Conservation (phyloP, 345 rosid genomes). For the Physaria fendleri region DNA sequence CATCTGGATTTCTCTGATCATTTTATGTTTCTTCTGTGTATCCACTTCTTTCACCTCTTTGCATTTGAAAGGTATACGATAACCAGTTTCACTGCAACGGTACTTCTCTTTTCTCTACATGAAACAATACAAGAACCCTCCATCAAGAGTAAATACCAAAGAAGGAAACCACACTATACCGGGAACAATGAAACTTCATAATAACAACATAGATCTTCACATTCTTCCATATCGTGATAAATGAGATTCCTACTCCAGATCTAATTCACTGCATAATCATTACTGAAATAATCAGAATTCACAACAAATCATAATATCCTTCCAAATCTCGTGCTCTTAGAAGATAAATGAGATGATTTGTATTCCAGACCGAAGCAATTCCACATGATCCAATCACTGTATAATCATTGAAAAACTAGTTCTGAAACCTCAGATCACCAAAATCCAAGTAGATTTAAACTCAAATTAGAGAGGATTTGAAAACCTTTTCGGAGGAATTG, state of each 20-base stretch:
- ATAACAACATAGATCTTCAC: neutral
- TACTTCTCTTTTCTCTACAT: slow-evolving; percentile 57
- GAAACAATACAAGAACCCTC: neutral
- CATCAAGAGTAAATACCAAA: too few relatives aligned
- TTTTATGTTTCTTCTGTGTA: slow-evolving; percentile 31
- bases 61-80: slow-evolving; percentile 83
- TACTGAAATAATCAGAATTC: too few relatives aligned
- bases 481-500: slow-evolving; percentile 72
- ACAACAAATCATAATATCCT: too few relatives aligned
- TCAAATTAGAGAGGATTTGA: neutral
- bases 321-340: too few relatives aligned
- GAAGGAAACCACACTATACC: neutral
- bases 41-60: slow-evolving; percentile 35
- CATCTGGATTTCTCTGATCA: slow-evolving; percentile 33
- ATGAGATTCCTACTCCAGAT: neutral
- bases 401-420: neutral
- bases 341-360: too few relatives aligned
- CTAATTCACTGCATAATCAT: neutral
- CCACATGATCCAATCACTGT: too few relatives aligned
- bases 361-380: too few relatives aligned
- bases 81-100: slow-evolving; percentile 94
- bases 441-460: neutral
- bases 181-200: neutral
- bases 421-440: neutral
- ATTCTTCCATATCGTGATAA: too few relatives aligned